Evolutionary conservation across 2,329 filamentous ascomycete genomes (phyloP).

Genomic region (Achaetomium macrosporum): DNA sequence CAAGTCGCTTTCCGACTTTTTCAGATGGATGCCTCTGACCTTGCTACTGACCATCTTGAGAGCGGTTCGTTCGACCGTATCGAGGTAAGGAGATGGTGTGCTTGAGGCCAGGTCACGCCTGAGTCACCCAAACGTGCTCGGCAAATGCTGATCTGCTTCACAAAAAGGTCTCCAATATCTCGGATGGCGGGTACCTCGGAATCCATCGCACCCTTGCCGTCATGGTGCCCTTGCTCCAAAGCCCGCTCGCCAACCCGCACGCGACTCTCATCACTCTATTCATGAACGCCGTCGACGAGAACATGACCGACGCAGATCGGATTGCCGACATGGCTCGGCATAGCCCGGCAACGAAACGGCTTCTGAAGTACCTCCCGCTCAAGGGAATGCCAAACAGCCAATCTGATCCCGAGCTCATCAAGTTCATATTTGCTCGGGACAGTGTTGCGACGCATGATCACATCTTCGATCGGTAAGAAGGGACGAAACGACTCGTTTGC

Average conservation of each 20-base stretch:
- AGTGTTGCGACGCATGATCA: neutral
- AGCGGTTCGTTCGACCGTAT: neutral
- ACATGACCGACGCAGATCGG: neutral
- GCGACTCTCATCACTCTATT: conserved; percentile 39
- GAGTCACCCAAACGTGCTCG: no score
- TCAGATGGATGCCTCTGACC: neutral
- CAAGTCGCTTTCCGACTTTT: neutral
- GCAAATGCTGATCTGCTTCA: neutral
- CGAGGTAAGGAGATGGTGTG: conserved; percentile 2
- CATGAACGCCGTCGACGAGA: conserved; percentile 31
- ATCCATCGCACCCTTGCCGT: neutral
- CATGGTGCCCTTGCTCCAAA: neutral
- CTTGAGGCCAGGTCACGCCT: no score
- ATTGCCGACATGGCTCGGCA: neutral
- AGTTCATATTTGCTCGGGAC: neutral
- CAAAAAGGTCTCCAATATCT: conserved; percentile 6
- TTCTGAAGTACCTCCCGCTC: neutral
- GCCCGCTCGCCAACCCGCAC: conserved; percentile 28
- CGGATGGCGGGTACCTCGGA: neutral
- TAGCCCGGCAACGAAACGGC: neutral
- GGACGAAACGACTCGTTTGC: neutral
- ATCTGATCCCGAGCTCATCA: neutral
- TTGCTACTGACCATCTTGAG: neutral
- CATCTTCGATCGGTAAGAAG: neutral
- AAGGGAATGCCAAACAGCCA: neutral